Evolutionary conservation across 1,284 basidiomycete species (phyloP).

Genomic region (Rhodotorula mucilaginosa): DNA sequence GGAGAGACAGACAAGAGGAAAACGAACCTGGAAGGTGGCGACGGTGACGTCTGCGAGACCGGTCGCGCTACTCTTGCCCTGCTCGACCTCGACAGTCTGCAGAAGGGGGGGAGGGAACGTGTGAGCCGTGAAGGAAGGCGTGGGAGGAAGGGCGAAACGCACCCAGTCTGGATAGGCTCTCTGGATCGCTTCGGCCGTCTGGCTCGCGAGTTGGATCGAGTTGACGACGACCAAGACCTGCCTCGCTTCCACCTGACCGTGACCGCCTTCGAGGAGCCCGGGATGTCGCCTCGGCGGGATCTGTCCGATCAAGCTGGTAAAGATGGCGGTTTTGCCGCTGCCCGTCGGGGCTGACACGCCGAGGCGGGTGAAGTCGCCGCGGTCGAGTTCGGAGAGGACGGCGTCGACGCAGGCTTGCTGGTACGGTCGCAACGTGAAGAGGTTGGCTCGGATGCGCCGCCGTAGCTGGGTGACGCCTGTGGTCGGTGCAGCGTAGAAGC

Average conservation of each 20-base stretch:
- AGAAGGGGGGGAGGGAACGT: no score
- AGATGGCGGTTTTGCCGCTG: slow-evolving; percentile 90
- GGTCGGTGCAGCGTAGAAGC: no score
- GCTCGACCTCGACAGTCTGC: slow-evolving; percentile 79
- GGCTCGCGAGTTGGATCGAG: slow-evolving; percentile 80
- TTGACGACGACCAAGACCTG: slow-evolving; percentile 80
- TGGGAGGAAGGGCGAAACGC: background rate
- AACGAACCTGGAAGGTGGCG: slow-evolving; percentile 34
- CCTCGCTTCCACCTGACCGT: slow-evolving; percentile 50
- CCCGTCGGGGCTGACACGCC: slow-evolving; percentile 72
- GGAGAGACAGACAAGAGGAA: no score
- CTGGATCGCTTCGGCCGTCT: slow-evolving; percentile 73
- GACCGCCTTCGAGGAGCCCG: slow-evolving; percentile 10
- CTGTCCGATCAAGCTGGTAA: slow-evolving; percentile 65
- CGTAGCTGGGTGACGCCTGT: background rate
- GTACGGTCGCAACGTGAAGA: slow-evolving; percentile 62
- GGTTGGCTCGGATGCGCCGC: background rate
- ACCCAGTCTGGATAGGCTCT: slow-evolving; percentile 66
- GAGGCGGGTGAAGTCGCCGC: slow-evolving; percentile 49
- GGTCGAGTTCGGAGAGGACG: slow-evolving; percentile 69
- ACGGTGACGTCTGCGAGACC: slow-evolving; percentile 74
- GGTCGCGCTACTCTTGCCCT: slow-evolving; percentile 75
- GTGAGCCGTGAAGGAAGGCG: background rate
- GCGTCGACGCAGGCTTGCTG: slow-evolving; percentile 80
- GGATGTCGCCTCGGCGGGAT: slow-evolving; percentile 21